These are phyloP conservation scores for Trichoderma sp. DNA, from an alignment of 2,329 filamentous ascomycete species.

Conservation along the genomic window DNA sequence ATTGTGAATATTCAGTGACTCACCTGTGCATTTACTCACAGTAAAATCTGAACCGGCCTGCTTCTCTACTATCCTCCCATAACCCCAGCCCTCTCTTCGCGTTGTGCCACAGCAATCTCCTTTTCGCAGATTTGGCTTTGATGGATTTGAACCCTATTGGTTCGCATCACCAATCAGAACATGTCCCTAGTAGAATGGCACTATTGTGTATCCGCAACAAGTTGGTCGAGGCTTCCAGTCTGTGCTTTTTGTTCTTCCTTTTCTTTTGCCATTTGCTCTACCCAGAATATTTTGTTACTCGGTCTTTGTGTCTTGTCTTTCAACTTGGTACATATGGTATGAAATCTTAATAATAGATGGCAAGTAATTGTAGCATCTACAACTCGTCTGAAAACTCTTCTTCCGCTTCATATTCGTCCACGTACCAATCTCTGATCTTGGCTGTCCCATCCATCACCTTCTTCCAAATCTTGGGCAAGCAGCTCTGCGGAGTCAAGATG, in stretches of 20 bases:
- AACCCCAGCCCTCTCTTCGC: background rate
- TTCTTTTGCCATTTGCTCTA: background rate
- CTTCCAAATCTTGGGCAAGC: conserved; percentile 56
- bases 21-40: background rate
- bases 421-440: conserved; percentile 48
- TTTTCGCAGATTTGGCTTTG: background rate
- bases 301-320: background rate
- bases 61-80: background rate
- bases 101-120: background rate
- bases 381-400: conserved; percentile 23
- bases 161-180: background rate
- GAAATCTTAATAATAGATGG: background rate
- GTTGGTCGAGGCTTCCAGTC: background rate
- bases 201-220: background rate
- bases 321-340: background rate
- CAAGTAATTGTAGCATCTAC: background rate
- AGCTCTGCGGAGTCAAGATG: conserved; percentile 59
- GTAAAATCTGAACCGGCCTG: background rate
- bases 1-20: background rate
- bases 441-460: conserved; percentile 57
- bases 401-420: conserved; percentile 32
- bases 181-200: background rate
- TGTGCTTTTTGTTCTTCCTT: background rate
- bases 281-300: background rate
- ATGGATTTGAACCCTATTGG: background rate